These are phyloP conservation scores for Urtica urens DNA, from an alignment of 306 rosid species.

Conservation along the genomic window DNA sequence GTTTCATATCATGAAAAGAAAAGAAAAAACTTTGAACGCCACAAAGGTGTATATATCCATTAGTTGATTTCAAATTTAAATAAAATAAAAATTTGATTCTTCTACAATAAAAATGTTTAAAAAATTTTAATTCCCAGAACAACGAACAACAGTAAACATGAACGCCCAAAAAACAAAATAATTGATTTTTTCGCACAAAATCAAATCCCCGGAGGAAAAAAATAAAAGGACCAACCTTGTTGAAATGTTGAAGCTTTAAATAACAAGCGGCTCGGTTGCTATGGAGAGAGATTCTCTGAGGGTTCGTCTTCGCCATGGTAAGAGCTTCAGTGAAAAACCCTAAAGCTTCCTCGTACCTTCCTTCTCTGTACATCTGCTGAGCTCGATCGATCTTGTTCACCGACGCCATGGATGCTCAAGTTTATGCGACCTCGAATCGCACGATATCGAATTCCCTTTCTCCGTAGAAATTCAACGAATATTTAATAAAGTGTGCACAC, in stretches of 20 bases:
- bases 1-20: too few species aligned
- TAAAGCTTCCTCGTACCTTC: slow-evolving; percentile 60
- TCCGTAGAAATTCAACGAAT: too few species aligned
- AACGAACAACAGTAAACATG: neutral
- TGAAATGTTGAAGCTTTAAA: slow-evolving; percentile 76
- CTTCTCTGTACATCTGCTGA: slow-evolving; percentile 80
- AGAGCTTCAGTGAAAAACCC: slow-evolving; percentile 83
- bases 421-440: neutral
- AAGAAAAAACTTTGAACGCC: too few species aligned
- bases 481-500: too few species aligned
- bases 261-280: slow-evolving; percentile 91
- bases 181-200: neutral
- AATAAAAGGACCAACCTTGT: slow-evolving; percentile 33
- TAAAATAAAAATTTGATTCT: too few species aligned
- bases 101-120: too few species aligned
- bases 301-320: slow-evolving; percentile 48
- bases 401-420: slow-evolving; percentile 37
- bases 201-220: neutral
- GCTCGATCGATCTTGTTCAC: slow-evolving; percentile 71
- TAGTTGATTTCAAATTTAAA: too few species aligned
- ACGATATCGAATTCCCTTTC: too few species aligned
- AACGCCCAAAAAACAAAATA: too few species aligned
- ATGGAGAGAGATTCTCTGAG: slow-evolving; percentile 71
- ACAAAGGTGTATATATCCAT: too few species aligned
- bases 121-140: neutral